A percentile compares a stretch with the other conserved stretches of the same genome.
These are phyloP conservation scores for Orbilia ellipsospora DNA, from an alignment of 2,329 filamentous ascomycete genomes.

Conservation along the genomic window DNA sequence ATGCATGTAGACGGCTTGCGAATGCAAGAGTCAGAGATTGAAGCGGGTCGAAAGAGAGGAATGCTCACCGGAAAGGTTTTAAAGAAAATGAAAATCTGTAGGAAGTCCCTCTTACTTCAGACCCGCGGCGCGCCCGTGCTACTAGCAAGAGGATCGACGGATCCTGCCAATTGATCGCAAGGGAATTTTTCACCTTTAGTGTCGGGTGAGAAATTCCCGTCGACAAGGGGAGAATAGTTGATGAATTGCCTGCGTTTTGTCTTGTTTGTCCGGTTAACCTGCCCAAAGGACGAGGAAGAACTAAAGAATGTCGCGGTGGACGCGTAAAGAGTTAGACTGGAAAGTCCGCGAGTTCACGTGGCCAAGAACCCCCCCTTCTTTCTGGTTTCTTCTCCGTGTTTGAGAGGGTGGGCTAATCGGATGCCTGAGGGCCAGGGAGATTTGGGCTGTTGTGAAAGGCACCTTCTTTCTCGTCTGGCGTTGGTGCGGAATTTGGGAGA, in stretches of 20 bases:
- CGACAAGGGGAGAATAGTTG: constrained; percentile 42
- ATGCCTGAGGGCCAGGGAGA: constrained; percentile 21
- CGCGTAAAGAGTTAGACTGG: constrained; percentile 44
- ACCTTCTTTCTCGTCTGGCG: constrained; percentile 47
- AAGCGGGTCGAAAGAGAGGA: constrained; percentile 25
- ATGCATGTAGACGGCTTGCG: constrained; percentile 29
- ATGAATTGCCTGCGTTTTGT: constrained; percentile 32
- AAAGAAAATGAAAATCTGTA: constrained; percentile 23
- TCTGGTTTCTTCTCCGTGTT: constrained; percentile 12
- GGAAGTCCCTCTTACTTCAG: constrained; percentile 9
- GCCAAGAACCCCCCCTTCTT: constrained; percentile 33
- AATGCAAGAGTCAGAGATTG: constrained; percentile 37
- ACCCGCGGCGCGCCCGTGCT: constrained; percentile 18
- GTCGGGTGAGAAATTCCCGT: constrained; percentile 53
- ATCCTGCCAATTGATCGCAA: constrained; percentile 50
- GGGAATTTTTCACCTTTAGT: constrained; percentile 40
- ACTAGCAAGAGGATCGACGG: constrained; percentile 26
- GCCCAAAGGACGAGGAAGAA: constrained; percentile 36
- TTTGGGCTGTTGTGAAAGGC: constrained; percentile 32
- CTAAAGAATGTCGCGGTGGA: constrained; percentile 49
- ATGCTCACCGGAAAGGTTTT: constrained; percentile 41
- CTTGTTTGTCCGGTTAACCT: constrained; percentile 38
- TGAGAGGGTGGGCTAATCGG: constrained; percentile 38
- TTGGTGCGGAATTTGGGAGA: constrained; percentile 28
- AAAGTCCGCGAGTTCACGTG: constrained; percentile 53